Evolutionary conservation across 768 basidiomycete genomes (phyloP), one percentile per base, ranked within the genome.

Genomic region (Galerina marginata): DNA sequence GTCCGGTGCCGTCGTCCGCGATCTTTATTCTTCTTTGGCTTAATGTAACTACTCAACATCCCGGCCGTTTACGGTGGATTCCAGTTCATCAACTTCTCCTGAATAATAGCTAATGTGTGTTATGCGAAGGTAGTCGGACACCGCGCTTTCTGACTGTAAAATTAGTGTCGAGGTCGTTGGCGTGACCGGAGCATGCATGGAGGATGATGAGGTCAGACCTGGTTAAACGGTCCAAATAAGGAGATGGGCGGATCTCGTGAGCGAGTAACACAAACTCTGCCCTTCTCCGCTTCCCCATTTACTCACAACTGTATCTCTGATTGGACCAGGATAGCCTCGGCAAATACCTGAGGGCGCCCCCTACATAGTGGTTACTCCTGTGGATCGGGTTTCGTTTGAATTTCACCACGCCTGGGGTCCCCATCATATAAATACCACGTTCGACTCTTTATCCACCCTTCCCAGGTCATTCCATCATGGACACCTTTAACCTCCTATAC

Each of bases 201-300:
- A 52, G 49, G 49, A 48, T 7, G 51, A 65, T 62, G 64, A 65
- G 64, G 60, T 65, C 60, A 65, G 50, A 56, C 49, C 29, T 33
- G 46, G 46, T 25, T 25, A 47, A 5, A 47, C 33, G 44, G 10
- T 38, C 52, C 60, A 51, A 52, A 61, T 67, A 44, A 63, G 61
- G 55, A 56, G 46, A 45, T 58, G 62, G 48, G 52, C 71, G 69
- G 71, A 72, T 72, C 71, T 72, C 66, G 64, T 67, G 56, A 50
- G 51, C 48, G 46, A 47, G 58, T 49, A 20, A 61, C 40, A 60
- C 12, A 49, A 59, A 55, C 51, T 57, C 43, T 33, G 56, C 58
- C 53, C 60, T 40, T 49, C 57, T 37, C 44, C 61, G 39, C 59
- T 60, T 57, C 66, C 63, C 57, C 54, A 58, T 64, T 62, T 57